Percentiles rank a stretch among this genome's conserved stretches.
These are phyloP conservation scores for Crithidia brevicula DNA, from an alignment of 208 protist genomes.

Conservation along the genomic window DNA sequence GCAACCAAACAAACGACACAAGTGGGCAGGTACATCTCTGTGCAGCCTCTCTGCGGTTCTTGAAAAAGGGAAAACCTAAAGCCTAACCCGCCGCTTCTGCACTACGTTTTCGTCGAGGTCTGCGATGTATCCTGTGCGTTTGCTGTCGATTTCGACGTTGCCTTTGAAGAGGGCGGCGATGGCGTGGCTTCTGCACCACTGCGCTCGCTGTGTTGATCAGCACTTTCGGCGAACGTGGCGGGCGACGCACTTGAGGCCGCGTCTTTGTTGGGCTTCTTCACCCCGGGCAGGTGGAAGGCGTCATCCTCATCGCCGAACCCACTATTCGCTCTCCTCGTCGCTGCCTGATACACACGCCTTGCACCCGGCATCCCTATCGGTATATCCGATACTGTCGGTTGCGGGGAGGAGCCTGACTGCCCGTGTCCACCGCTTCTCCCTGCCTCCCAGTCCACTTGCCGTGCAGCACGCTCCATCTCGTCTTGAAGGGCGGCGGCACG, in stretches of 20 bases:
- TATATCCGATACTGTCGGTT: slow-evolving; percentile 7
- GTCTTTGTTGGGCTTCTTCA: slow-evolving; percentile 25
- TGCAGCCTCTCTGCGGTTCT: too few species aligned
- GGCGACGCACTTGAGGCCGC: background rate
- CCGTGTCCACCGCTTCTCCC: background rate
- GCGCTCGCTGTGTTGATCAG: too few species aligned
- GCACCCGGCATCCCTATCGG: slow-evolving; percentile 32
- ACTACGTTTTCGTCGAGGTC: too few species aligned
- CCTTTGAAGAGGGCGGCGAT: too few species aligned
- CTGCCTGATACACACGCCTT: background rate
- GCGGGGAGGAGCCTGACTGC: background rate
- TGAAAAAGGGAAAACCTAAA: too few species aligned
- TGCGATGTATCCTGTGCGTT: too few species aligned
- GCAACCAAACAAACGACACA: too few species aligned
- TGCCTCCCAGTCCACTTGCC: slow-evolving; percentile 1
- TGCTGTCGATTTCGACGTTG: too few species aligned
- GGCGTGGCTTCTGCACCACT: too few species aligned
- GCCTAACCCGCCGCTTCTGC: too few species aligned
- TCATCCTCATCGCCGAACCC: slow-evolving; percentile 27
- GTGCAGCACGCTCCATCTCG: slow-evolving; percentile 12
- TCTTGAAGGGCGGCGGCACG: slow-evolving; percentile 2
- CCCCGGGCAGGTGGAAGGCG: slow-evolving; percentile 40
- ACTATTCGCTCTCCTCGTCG: background rate
- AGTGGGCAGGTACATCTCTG: too few species aligned
- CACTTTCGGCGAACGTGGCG: background rate